Evolutionary conservation across 495 filamentous ascomycete species (phyloP), one percentile per base, ranked within the genome.

Genomic region (Penicillium simplicissimum): DNA sequence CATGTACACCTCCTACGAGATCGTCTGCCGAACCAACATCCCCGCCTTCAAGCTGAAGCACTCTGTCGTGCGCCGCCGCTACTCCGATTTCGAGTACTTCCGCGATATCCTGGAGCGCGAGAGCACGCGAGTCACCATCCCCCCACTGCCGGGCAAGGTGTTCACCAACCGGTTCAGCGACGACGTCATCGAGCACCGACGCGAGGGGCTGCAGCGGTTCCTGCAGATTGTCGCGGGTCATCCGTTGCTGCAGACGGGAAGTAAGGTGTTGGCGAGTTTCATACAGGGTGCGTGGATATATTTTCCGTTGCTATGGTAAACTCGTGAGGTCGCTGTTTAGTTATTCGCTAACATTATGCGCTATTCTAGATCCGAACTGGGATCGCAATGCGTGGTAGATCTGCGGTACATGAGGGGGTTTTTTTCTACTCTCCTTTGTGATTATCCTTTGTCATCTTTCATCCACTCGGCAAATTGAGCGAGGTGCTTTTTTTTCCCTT

Each of bases 1-100:
- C 78, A 97, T 97, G 93, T 97, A 97, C 81, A 98, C 95, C 49
- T 93, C 94, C 79, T 98, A 98, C 79, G 94, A 97, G 77, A 96
- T 98, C 67, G 80, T 95, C 61, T 96, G 93, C 81, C 87, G 90
- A 43, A 98, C 95, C 76, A 98, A 98, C 79, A 98, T 98, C 73
- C 95, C 95, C 59, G 93, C 96, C 65, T 98, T 98, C 85, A 96
- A 97, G 81, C 87, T 98, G 62, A 87, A 88, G 68, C 81, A 91
- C 71, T 92, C 88, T 49, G 82, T 85, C 62, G 96, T 98, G 54
- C 92, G 95, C 58, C 87, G 95, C 57, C 91, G 95, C 28, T 98
- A 98, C 78, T 93, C 88, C 59, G 95, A 98, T 76, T 98, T 98
- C 68, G 95, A 98, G 79, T 93, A 95, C 80, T 98, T 98, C 79